phyloP scores from a whole-genome alignment of 345 rosid species.

The Populus euphratica region DNA sequence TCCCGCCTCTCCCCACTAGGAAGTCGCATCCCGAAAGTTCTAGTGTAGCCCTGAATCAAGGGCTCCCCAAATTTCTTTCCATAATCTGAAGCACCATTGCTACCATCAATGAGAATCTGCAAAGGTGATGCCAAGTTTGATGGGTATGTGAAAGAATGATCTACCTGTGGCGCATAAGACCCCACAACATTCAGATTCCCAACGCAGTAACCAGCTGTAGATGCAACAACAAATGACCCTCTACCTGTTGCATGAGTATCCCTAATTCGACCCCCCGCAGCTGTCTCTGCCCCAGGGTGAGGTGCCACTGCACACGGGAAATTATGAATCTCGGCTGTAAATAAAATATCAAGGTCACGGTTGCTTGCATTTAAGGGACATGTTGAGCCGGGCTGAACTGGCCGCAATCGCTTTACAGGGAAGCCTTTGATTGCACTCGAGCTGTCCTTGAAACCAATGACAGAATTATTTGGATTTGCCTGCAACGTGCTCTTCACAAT shows the following conservation, averaged over 20 bases:
- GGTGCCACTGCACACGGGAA: constrained; percentile 99
- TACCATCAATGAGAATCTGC: constrained; percentile 82
- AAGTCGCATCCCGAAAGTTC: constrained; percentile 90
- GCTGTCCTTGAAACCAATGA: constrained; percentile 89
- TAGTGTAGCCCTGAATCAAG: constrained; percentile 81
- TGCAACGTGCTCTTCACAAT: constrained; percentile 87
- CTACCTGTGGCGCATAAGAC: constrained; percentile 90
- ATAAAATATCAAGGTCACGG: constrained; percentile 71
- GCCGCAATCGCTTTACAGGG: constrained; percentile 61
- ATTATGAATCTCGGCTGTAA: constrained; percentile 95
- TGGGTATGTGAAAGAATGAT: constrained; percentile 67
- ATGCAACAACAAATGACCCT: constrained; percentile 83
- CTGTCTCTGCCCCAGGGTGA: constrained; percentile 97
- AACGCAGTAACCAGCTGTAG: constrained; percentile 85
- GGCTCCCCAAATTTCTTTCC: constrained; percentile 98
- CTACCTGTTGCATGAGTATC: constrained; percentile 98
- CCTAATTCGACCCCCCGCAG: constrained; percentile 94
- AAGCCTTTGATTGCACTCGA: constrained; percentile 94
- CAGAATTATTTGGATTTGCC: constrained; percentile 79
- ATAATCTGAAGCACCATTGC: constrained; percentile 95
- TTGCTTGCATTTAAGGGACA: constrained; percentile 47
- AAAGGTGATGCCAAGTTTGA: constrained; percentile 79
- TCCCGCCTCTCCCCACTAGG: constrained; percentile 92
- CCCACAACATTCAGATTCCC: constrained; percentile 83
- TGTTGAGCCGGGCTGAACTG: constrained; percentile 62